These are phyloP conservation scores for Penicillium sclerotiorum DNA, from an alignment of 2,329 filamentous ascomycete genomes.

Conservation along the genomic window DNA sequence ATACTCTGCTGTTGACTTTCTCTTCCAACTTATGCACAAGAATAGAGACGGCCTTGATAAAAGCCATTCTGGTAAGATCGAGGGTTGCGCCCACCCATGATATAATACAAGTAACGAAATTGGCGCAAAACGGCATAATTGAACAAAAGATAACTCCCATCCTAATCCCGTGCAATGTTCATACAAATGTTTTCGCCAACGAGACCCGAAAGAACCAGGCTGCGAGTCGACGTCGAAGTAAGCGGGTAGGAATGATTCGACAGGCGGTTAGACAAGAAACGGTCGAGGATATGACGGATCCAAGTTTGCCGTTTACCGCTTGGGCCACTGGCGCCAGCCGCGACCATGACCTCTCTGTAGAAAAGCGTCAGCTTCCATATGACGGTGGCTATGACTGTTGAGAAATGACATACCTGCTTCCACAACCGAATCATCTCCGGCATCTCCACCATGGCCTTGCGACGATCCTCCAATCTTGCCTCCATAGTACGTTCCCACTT, in stretches of 20 bases:
- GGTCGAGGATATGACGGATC: conserved; percentile 10
- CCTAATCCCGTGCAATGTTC: conserved; percentile 27
- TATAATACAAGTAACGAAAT: conserved; percentile 24
- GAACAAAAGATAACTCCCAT: conserved; percentile 23
- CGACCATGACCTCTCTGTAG: conserved; percentile 68
- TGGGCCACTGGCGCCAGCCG: conserved; percentile 76
- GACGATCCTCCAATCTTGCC: conserved; percentile 80
- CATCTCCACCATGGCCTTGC: conserved; percentile 93
- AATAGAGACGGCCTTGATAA: not conserved
- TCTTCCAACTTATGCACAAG: not conserved
- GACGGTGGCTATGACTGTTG: not conserved
- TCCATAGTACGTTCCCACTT: conserved; percentile 85
- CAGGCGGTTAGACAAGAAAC: conserved; percentile 18
- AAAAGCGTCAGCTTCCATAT: conserved; percentile 36
- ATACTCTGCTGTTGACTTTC: not conserved
- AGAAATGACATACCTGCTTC: conserved; percentile 72
- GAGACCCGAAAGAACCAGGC: conserved; percentile 5
- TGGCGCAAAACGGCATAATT: conserved; percentile 9
- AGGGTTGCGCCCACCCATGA: conserved; percentile 1
- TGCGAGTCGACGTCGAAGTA: conserved; percentile 8
- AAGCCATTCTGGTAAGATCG: not conserved
- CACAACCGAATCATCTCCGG: conserved; percentile 86
- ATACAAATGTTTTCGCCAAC: conserved; percentile 20
- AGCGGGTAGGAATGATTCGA: conserved; percentile 9
- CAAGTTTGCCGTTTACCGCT: conserved; percentile 37